Base-by-base conservation (phyloP, 129 eudicot genomes). In the Helichrysum umbraculigerum region DNA sequence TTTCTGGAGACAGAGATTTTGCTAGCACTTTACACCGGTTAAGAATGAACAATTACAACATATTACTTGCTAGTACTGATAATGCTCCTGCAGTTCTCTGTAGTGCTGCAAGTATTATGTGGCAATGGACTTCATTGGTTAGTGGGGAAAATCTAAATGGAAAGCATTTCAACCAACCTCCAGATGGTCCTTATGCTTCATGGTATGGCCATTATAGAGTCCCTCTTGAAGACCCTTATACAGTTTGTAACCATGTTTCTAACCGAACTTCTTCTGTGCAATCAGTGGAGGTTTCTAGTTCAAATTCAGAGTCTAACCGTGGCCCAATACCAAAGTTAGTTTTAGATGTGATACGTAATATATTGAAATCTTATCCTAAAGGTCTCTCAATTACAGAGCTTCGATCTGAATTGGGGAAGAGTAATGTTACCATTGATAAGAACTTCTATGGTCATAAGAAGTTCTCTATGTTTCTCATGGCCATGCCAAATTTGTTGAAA, bases 51-150 rank as follows among this genome's bases (percentile, higher is more conserved):
- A 95, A 91, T 82, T 95, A 95, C 74, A 95, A 95, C 70, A 88
- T 95, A 71, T 83, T 95, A 75, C 97, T 95, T 47, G 93, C 97
- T 65, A 85, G 90, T 81, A 68, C 80, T 56, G 97, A 87, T n/a
- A 56, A 10, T 59, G 87, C 96, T 30, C 97, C 99, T 21, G 86
- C 84, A 37, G 97, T 95, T 80, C 96, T 95, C 74, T 86, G 92
- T 83, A 91, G 99, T 77, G 96, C 99, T 37, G 97, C 99, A 72
- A 95, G 90, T 72, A 83, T 95, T 47, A 95, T 91, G 99, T 95
- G 99, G 99, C 88, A 83, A n/a, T 95, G 99, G 99, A 78, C 75
- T 72, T 44, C 91, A 68, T 78, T 95, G 79, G 83, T 88, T 29
- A 91, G 77, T 71, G 99, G 99, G 32, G 94, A 91, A 75, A 82